Evolutionary conservation across 2,329 filamentous ascomycete genomes (phyloP), one percentile per base, ranked within the genome.

Genomic region (Colletotrichum sp.): DNA sequence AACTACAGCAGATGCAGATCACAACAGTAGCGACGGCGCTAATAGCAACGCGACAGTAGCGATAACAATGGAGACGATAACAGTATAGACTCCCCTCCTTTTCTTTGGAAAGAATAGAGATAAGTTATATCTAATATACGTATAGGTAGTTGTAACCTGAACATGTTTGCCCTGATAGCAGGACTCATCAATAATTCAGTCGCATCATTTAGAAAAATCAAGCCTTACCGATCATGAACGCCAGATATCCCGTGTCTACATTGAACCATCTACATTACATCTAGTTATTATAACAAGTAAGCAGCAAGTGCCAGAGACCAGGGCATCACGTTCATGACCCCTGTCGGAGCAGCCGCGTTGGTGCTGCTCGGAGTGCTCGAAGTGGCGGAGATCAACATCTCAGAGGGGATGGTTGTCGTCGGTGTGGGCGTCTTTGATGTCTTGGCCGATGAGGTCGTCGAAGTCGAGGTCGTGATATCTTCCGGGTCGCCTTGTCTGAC

Each of bases 401-500:
- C 68, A 1, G 68, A 61, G 1, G 68, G 68, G 2, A 63, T 48
- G 0, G 57, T 70, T 0, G 68, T 70, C 3, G 59, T 61, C 13
- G 68, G 36, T 3, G 68, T 52, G 9, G 57, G 22, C 36, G 68
- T 70, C 68, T 39, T 61, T 0, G 68, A 63, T 11, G 67, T 30
- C 36, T 13, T 34, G 6, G 68, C 32, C 12, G 25, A 32, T 11
- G 34, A 25, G 2, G 57, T 65, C 3, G 74, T 55, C 4, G 48
- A 64, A 3, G 59, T 44, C 28, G 57, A 32, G 5, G 73, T 57
- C 11, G 59, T 32, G 11, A 32, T 57, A 3, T 76, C 74, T 52
- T 76, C 74, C 8, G 74, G 74, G 36, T 76, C 74, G 5, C 74
- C 74, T 6, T 76, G 74, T 55, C 74, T 39, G n/a, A 76, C 70